These are phyloP conservation scores for Eucalyptus erythrocorys DNA, from an alignment of 345 rosid species.

Conservation along the genomic window DNA sequence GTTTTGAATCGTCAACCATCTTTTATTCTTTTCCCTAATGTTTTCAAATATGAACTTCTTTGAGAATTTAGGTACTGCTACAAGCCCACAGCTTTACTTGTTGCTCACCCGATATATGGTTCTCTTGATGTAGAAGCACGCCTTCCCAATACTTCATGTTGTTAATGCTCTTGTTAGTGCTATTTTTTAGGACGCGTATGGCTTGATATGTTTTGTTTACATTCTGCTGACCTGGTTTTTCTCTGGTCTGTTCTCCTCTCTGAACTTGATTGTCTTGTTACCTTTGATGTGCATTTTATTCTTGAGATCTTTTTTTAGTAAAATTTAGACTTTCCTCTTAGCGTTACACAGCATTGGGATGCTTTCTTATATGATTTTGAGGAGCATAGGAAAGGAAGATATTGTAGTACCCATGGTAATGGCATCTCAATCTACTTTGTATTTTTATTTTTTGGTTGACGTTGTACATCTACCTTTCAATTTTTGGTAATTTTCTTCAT, in stretches of 20 bases:
- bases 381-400: slow-evolving; percentile 89
- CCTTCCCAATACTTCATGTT: background rate
- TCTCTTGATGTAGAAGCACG: background rate
- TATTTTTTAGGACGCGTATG: background rate
- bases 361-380: slow-evolving; percentile 82
- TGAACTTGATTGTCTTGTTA: background rate
- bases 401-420: slow-evolving; percentile 95
- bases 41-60: too few species aligned
- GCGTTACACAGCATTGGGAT: slow-evolving; percentile 87
- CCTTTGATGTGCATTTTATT: background rate
- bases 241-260: background rate
- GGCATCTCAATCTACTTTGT: background rate
- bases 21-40: background rate
- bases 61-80: background rate
- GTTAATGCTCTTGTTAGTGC: background rate
- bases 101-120: background rate
- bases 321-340: slow-evolving; percentile 19
- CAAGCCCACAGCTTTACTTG: background rate
- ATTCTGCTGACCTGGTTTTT: background rate
- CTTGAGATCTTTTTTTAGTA: background rate
- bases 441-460: background rate
- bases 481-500: background rate
- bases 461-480: background rate
- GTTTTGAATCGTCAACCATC: background rate
- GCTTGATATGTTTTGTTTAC: background rate